These are phyloP conservation scores for Metschnikowia koreensis DNA, from an alignment of 805 yeast species.

Conservation along the genomic window DNA sequence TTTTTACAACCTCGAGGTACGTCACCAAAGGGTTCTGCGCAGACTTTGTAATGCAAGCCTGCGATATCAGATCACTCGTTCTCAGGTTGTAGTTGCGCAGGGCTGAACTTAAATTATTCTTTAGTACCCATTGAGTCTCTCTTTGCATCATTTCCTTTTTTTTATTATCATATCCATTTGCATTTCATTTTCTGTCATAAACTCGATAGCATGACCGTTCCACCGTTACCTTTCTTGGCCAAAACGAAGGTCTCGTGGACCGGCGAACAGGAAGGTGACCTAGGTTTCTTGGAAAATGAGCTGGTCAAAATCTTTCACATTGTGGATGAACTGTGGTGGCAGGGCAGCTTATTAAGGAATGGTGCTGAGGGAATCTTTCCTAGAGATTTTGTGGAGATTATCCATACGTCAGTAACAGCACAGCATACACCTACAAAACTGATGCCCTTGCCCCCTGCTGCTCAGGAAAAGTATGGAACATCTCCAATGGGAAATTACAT, in stretches of 20 bases:
- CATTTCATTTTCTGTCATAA: not conserved
- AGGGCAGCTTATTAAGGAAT: constrained; percentile 76
- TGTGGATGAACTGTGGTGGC: constrained; percentile 93
- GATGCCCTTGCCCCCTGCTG: not conserved
- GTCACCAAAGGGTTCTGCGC: constrained; percentile 2
- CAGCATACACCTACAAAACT: constrained; percentile 14
- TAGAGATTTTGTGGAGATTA: constrained; percentile 70
- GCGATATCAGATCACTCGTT: constrained; percentile 1
- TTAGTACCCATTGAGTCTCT: not conserved
- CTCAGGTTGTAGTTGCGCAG: not conserved
- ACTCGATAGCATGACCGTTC: constrained; percentile 23
- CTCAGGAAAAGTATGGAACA: constrained; percentile 1
- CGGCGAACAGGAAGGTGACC: constrained; percentile 83
- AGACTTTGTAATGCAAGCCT: constrained; percentile 3
- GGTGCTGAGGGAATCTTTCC: constrained; percentile 86
- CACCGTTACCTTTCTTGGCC: constrained; percentile 66
- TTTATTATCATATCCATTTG: not conserved
- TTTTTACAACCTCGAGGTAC: constrained; percentile 5
- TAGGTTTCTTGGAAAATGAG: constrained; percentile 94
- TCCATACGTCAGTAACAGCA: constrained; percentile 24
- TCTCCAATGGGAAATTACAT: constrained; percentile 3
- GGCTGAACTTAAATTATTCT: not conserved
- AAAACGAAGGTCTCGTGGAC: constrained; percentile 91
- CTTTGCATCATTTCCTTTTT: not conserved
- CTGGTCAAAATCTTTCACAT: constrained; percentile 75